Percentiles rank a stretch among this genome's conserved stretches.
phyloP scores from a whole-genome alignment of 805 yeast species.

The Yarrowia porcina region DNA sequence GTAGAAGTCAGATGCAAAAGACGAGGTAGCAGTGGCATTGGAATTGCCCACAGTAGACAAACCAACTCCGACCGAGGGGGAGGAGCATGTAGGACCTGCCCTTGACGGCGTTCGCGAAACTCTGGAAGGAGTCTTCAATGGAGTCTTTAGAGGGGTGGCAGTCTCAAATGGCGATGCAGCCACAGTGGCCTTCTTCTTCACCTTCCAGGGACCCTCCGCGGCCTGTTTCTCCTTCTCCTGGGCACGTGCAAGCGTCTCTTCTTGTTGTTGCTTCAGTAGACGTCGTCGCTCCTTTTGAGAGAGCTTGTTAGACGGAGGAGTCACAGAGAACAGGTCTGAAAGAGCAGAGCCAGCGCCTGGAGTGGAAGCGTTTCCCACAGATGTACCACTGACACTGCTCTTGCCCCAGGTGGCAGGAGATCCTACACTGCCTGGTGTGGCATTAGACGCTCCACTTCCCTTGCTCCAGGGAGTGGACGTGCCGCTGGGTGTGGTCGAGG shows the following conservation, averaged over 20 bases:
- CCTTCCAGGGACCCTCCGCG: conserved; percentile 7
- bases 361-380: too few species aligned
- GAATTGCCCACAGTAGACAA: not conserved
- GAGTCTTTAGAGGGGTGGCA: not conserved
- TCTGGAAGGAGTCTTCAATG: not conserved
- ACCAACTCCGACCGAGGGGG: not conserved
- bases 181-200: conserved; percentile 5
- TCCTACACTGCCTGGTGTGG: not conserved
- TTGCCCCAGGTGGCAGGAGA: not conserved
- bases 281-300: conserved; percentile 62
- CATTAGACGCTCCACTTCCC: not conserved
- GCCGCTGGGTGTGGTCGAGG: not conserved
- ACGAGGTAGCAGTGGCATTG: not conserved
- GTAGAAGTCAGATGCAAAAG: not conserved
- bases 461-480: conserved; percentile 1
- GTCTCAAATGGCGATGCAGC: not conserved
- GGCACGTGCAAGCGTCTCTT: conserved; percentile 17
- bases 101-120: not conserved
- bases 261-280: conserved; percentile 37
- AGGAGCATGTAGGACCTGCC: not conserved
- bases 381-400: not conserved
- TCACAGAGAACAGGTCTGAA: not conserved
- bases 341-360: not conserved
- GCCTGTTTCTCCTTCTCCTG: conserved; percentile 11
- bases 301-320: conserved; percentile 41